Percentiles rank a stretch among this genome's conserved stretches.
These are phyloP conservation scores for Trichoderma oligosporum DNA, from an alignment of 2,329 filamentous ascomycete genomes.

Conservation along the genomic window DNA sequence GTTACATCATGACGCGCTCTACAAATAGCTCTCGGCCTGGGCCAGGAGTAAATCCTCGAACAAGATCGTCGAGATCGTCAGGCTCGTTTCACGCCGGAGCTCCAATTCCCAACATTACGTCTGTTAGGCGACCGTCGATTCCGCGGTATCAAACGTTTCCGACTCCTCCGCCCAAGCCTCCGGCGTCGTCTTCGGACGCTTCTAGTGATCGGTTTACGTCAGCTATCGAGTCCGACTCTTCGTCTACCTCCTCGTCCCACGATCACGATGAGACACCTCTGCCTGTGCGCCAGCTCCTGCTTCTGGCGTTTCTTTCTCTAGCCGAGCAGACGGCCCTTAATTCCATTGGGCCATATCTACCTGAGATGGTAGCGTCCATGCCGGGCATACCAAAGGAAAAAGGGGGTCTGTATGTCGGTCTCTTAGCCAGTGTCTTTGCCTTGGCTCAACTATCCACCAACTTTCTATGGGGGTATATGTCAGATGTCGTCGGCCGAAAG, in stretches of 20 bases:
- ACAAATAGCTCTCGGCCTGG: slow-evolving; percentile 1
- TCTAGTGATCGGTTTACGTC: slow-evolving; percentile 1
- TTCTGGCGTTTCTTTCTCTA: slow-evolving; percentile 83
- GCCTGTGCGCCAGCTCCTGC: slow-evolving; percentile 74
- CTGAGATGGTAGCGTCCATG: slow-evolving; percentile 84
- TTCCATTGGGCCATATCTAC: slow-evolving; percentile 91
- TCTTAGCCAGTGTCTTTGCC: slow-evolving; percentile 87
- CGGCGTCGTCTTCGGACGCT: slow-evolving; percentile 47
- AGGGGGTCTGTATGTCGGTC: slow-evolving; percentile 82
- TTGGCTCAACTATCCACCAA: slow-evolving; percentile 90
- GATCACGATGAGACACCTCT: slow-evolving; percentile 65
- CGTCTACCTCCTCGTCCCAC: slow-evolving; percentile 30
- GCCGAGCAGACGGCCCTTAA: slow-evolving; percentile 96
- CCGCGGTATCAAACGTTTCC: slow-evolving; percentile 80
- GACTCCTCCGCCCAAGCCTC: slow-evolving; percentile 65
- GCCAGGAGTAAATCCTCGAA: slow-evolving; percentile 20
- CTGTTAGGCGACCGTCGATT: slow-evolving; percentile 39
- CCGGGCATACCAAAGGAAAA: slow-evolving; percentile 68
- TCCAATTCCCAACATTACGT: slow-evolving; percentile 39
- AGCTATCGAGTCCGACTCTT: slow-evolving; percentile 21
- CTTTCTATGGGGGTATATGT: slow-evolving; percentile 56
- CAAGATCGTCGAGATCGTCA: slow-evolving; percentile 38
- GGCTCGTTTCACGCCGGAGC: slow-evolving; percentile 53
- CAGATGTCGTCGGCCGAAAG: slow-evolving; percentile 68
- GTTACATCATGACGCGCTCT: slow-evolving; percentile 8